Evolutionary conservation across 495 filamentous ascomycete species (phyloP).

Genomic region (Penicillium parvum): DNA sequence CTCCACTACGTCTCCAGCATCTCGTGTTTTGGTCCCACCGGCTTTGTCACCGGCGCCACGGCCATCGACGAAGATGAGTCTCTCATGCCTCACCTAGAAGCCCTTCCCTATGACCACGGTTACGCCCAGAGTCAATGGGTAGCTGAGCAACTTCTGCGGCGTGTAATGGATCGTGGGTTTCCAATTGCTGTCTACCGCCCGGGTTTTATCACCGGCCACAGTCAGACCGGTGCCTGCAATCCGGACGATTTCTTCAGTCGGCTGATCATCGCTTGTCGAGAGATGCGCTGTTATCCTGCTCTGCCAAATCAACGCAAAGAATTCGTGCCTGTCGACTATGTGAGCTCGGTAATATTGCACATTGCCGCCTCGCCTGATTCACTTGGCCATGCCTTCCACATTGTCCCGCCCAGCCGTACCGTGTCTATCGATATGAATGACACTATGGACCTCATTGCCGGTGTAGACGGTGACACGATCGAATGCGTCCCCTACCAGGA

Average conservation of each 20-base stretch:
- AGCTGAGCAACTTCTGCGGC: slow-evolving; percentile 15
- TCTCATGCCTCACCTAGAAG: slow-evolving; percentile 7
- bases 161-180: slow-evolving; percentile 10
- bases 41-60: slow-evolving; percentile 6
- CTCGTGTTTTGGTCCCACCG: slow-evolving; percentile 16
- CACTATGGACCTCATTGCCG: slow-evolving; percentile 4
- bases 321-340: slow-evolving; percentile 19
- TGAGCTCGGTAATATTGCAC: slow-evolving; percentile 10
- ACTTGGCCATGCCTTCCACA: slow-evolving; percentile 15
- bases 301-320: slow-evolving; percentile 18
- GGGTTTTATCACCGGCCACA: slow-evolving; percentile 19
- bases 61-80: slow-evolving; percentile 8
- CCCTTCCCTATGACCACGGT: slow-evolving; percentile 17
- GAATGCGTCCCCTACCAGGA: slow-evolving; percentile 5
- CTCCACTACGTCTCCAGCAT: slow-evolving; percentile 17
- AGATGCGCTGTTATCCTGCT: slow-evolving; percentile 12
- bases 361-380: slow-evolving; percentile 6
- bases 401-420: slow-evolving; percentile 4
- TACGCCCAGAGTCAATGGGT: slow-evolving; percentile 27
- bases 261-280: slow-evolving; percentile 6
- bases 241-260: slow-evolving; percentile 21
- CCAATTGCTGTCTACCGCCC: slow-evolving; percentile 21
- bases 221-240: slow-evolving; percentile 13
- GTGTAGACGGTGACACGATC: neutral
- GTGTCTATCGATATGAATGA: slow-evolving; percentile 12